These are phyloP conservation scores for Secale cereale DNA, from an alignment of 176 grass and related monocot species.

Conservation along the genomic window DNA sequence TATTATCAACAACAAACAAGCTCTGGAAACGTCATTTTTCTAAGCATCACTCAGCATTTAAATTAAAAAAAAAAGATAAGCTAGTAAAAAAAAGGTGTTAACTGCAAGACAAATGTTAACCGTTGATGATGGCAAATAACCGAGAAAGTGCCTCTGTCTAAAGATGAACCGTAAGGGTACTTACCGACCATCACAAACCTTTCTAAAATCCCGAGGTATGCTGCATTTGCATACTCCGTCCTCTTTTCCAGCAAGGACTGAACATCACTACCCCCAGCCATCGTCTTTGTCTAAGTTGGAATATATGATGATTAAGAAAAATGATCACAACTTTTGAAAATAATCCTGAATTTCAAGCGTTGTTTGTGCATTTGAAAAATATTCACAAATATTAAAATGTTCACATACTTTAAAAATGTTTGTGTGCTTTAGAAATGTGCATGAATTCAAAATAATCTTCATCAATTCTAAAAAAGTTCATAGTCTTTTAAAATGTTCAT, in stretches of 20 bases:
- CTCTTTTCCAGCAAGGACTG: slow-evolving; percentile 87
- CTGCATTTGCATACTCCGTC: slow-evolving; percentile 75
- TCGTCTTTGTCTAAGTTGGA: slow-evolving; percentile 67
- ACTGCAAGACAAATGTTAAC: background rate
- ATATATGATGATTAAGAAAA: slow-evolving; percentile 5
- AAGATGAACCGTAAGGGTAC: slow-evolving; percentile 3
- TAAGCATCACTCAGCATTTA: background rate
- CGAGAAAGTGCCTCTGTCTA: background rate
- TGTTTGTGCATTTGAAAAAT: no score
- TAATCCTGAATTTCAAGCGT: background rate
- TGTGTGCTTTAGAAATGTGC: no score
- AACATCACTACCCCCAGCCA: slow-evolving; percentile 86
- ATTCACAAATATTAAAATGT: no score
- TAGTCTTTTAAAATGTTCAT: no score
- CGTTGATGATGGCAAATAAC: background rate
- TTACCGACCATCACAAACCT: slow-evolving; percentile 45
- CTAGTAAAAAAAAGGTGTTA: background rate
- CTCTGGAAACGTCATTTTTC: background rate
- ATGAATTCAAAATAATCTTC: no score
- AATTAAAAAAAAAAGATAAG: slow-evolving; percentile 2
- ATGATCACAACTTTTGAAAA: background rate
- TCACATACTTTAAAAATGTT: no score
- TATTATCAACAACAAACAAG: background rate
- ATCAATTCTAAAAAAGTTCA: no score
- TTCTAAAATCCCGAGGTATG: slow-evolving; percentile 88